Evolutionary conservation across 2,329 filamentous ascomycete species (phyloP).

Genomic region (Helotiales sp.): DNA sequence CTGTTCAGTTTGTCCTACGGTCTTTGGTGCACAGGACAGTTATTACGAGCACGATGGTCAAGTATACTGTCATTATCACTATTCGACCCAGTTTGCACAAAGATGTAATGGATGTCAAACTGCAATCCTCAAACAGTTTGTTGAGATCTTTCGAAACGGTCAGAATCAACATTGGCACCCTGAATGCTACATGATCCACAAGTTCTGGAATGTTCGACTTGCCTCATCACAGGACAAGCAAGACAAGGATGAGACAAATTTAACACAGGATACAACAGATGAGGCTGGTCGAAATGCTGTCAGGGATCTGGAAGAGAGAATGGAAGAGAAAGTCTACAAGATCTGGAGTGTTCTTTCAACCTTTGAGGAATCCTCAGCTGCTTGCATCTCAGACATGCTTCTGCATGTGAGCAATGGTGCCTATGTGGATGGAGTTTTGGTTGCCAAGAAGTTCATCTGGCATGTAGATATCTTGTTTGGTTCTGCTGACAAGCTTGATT

Average conservation of each 20-base stretch:
- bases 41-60: constrained; percentile 98
- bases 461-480: constrained; percentile 93
- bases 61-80: constrained; percentile 98
- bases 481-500: constrained; percentile 84
- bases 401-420: constrained; percentile 97
- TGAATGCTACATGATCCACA: constrained; percentile 99
- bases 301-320: constrained; percentile 84
- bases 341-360: constrained; percentile 98
- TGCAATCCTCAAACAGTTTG: constrained; percentile 97
- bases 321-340: constrained; percentile 96
- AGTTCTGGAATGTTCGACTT: constrained; percentile 98
- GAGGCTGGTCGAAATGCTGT: constrained; percentile 76
- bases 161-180: constrained; percentile 99
- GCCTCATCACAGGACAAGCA: constrained; percentile 50
- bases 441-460: constrained; percentile 94
- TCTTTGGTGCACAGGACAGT: constrained; percentile 98
- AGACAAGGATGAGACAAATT: constrained; percentile 44
- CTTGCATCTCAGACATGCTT: constrained; percentile 98
- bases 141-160: constrained; percentile 97
- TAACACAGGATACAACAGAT: constrained; percentile 57
- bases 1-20: constrained; percentile 92
- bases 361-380: constrained; percentile 96
- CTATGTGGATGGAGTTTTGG: constrained; percentile 91
- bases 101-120: constrained; percentile 96
- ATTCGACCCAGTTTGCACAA: constrained; percentile 96